Evolutionary conservation across 768 basidiomycete genomes (phyloP).

Genomic region (Coprinopsis cinerea): DNA sequence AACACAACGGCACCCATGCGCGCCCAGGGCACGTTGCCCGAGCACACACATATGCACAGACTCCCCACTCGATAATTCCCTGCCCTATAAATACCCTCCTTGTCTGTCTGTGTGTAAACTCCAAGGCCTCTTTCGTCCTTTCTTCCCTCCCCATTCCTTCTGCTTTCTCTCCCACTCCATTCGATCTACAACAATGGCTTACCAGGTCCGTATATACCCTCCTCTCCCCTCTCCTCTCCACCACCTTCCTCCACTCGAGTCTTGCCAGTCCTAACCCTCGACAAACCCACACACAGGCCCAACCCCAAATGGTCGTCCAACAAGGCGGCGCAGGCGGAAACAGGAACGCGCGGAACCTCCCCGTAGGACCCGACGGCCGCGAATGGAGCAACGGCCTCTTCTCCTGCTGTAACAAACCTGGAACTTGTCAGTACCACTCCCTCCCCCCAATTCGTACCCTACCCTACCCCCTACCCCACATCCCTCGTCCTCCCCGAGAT

Average conservation of each 20-base stretch:
- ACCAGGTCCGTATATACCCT: neutral
- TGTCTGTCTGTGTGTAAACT: too few relatives aligned
- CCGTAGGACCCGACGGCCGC: conserved; percentile 26
- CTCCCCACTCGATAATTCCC: too few relatives aligned
- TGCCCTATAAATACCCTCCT: too few relatives aligned
- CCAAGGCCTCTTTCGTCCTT: too few relatives aligned
- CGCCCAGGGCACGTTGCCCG: too few relatives aligned
- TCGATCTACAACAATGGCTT: neutral
- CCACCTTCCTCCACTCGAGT: too few relatives aligned
- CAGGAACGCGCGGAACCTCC: conserved; percentile 27
- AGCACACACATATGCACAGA: too few relatives aligned
- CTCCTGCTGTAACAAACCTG: conserved; percentile 22
- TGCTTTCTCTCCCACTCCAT: neutral
- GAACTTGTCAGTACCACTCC: conserved; percentile 20
- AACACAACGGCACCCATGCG: too few relatives aligned
- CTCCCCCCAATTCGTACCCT: neutral
- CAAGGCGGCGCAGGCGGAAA: conserved; percentile 26
- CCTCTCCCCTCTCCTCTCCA: too few relatives aligned
- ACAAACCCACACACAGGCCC: neutral
- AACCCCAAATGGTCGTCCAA: conserved; percentile 19
- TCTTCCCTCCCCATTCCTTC: too few relatives aligned
- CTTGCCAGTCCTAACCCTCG: neutral
- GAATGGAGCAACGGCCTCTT: conserved; percentile 27
- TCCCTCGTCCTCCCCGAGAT: neutral
- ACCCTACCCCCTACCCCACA: too few relatives aligned